phyloP scores from a whole-genome alignment of 768 basidiomycete species.

The Macrolepiota fuliginosa region DNA sequence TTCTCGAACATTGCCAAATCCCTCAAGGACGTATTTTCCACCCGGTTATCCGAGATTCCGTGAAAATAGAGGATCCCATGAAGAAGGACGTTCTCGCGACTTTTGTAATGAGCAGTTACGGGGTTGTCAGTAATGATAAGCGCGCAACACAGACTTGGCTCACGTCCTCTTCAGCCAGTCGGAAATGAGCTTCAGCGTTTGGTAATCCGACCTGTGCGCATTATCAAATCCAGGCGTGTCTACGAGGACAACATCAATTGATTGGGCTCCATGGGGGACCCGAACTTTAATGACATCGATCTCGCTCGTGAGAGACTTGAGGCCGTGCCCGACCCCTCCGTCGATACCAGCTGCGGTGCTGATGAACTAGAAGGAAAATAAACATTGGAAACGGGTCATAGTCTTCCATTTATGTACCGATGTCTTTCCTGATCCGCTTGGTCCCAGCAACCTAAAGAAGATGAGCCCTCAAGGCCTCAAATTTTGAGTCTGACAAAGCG shows the following conservation, averaged over 20 bases:
- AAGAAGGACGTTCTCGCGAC: conserved; percentile 14
- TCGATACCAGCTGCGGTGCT: conserved; percentile 28
- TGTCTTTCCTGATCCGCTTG: conserved; percentile 18
- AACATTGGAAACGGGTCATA: background rate
- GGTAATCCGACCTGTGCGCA: conserved; percentile 17
- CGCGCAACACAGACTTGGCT: conserved; percentile 10
- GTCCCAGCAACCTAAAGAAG: conserved; percentile 13
- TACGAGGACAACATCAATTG: conserved; percentile 18
- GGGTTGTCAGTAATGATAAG: background rate
- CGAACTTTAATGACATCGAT: conserved; percentile 12
- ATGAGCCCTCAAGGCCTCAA: background rate
- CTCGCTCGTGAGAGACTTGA: conserved; percentile 32
- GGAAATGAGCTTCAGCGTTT: conserved; percentile 22
- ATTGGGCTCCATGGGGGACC: background rate
- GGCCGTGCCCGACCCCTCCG: conserved; percentile 24
- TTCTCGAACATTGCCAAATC: conserved; percentile 30
- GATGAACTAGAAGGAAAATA: conserved; percentile 26
- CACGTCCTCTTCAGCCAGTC: conserved; percentile 19
- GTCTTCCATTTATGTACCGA: conserved; percentile 9
- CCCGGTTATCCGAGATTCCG: conserved; percentile 21
- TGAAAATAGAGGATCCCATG: conserved; percentile 28
- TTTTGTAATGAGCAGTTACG: background rate
- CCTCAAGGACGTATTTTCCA: conserved; percentile 17
- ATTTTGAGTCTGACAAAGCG: background rate
- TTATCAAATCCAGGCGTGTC: conserved; percentile 29